Conservation (phyloP, 2,329 filamentous ascomycete genomes). For the Claviceps arundinis region DNA sequence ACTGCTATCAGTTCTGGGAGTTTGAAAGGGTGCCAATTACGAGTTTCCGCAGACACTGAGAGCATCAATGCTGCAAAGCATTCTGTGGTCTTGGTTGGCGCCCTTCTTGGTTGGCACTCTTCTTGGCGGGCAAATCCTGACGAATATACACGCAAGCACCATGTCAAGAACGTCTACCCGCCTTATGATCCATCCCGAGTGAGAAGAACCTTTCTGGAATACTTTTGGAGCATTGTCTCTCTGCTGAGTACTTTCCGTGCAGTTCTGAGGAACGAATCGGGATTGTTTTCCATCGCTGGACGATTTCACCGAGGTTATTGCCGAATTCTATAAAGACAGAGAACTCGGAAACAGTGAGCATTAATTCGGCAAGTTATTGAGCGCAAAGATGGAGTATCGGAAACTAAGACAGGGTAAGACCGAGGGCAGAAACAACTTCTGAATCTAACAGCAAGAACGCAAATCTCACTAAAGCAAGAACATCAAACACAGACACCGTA, state of each 20-base stretch:
- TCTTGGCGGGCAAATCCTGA: slow-evolving; percentile 46
- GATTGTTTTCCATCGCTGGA: background rate
- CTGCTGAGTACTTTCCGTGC: too few species aligned
- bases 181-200: background rate
- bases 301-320: background rate
- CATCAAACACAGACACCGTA: background rate
- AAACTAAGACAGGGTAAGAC: background rate
- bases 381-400: background rate
- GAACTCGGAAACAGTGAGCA: background rate
- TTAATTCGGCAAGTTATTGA: background rate
- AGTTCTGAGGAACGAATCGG: background rate
- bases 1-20: slow-evolving; percentile 49
- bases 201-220: background rate
- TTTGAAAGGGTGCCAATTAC: slow-evolving; percentile 85
- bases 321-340: background rate
- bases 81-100: slow-evolving; percentile 44
- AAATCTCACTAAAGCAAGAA: background rate
- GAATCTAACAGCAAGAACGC: too few species aligned
- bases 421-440: background rate
- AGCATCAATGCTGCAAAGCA: slow-evolving; percentile 17
- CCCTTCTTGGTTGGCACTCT: slow-evolving; percentile 80
- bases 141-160: too few species aligned
- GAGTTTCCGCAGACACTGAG: slow-evolving; percentile 44
- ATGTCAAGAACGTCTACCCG: background rate
- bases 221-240: too few species aligned